Conservation (phyloP, 148 eudicot species). For the Rhododendron ferrugineum region DNA sequence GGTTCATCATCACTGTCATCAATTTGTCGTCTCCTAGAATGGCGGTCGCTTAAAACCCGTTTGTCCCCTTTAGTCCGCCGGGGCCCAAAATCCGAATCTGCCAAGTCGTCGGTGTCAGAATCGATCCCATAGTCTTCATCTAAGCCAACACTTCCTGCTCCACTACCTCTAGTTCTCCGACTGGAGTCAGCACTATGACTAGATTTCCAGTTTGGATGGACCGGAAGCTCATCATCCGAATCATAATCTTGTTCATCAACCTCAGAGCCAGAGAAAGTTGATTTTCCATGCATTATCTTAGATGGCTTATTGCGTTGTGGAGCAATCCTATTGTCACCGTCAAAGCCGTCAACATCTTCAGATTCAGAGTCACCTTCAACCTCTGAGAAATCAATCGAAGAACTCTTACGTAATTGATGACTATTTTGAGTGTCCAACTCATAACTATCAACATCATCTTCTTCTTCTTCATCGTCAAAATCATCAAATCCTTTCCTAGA, state of each 20-base stretch:
- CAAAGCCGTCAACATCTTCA: slow-evolving; percentile 38
- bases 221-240: slow-evolving; percentile 71
- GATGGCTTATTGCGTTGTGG: slow-evolving; percentile 25
- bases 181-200: slow-evolving; percentile 58
- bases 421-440: slow-evolving; percentile 58
- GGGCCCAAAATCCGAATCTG: slow-evolving; percentile 23
- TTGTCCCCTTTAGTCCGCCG: slow-evolving; percentile 21
- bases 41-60: slow-evolving; percentile 23
- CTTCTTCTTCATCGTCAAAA: slow-evolving; percentile 82
- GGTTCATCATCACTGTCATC: slow-evolving; percentile 7
- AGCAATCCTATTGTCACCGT: slow-evolving; percentile 23
- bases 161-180: slow-evolving; percentile 30
- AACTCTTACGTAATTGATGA: slow-evolving; percentile 30
- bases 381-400: slow-evolving; percentile 68
- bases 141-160: slow-evolving; percentile 25
- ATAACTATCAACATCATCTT: slow-evolving; percentile 68
- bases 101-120: slow-evolving; percentile 49
- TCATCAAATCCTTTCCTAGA: slow-evolving; percentile 68
- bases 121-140: slow-evolving; percentile 50
- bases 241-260: slow-evolving; percentile 50
- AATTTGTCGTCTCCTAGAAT: slow-evolving; percentile 24
- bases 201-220: slow-evolving; percentile 69
- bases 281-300: slow-evolving; percentile 23
- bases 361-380: slow-evolving; percentile 63
- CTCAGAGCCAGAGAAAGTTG: slow-evolving; percentile 33